phyloP scores from a whole-genome alignment of 345 rosid species.

The Pistacia integerrima region DNA sequence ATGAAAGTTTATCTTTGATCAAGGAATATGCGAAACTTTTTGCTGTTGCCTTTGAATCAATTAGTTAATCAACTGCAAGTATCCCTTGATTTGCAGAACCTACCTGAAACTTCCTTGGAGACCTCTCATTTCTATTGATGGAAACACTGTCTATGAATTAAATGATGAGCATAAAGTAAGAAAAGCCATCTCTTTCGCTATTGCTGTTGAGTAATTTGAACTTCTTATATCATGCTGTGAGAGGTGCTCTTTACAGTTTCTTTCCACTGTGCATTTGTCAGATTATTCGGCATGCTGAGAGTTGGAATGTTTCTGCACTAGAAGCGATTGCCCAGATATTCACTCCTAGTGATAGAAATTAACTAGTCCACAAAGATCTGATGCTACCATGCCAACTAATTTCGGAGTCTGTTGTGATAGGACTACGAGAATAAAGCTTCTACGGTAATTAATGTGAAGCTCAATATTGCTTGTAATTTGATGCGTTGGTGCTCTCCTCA shows the following conservation, averaged over 20 bases:
- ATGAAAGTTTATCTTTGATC: background rate
- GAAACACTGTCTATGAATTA: slow-evolving; percentile 66
- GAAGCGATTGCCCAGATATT: slow-evolving; percentile 82
- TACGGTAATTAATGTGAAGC: background rate
- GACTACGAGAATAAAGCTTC: background rate
- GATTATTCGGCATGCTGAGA: slow-evolving; percentile 82
- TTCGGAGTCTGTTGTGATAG: background rate
- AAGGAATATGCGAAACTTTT: background rate
- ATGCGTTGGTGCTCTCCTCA: background rate
- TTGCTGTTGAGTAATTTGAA: background rate
- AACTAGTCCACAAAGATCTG: slow-evolving; percentile 13
- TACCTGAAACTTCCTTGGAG: slow-evolving; percentile 84
- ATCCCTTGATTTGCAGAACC: slow-evolving; percentile 55
- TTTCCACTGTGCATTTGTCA: slow-evolving; percentile 19
- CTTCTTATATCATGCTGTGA: background rate
- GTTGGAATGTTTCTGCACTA: slow-evolving; percentile 76
- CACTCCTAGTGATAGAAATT: slow-evolving; percentile 36
- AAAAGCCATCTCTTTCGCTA: background rate
- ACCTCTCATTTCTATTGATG: slow-evolving; percentile 66
- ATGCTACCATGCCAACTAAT: background rate
- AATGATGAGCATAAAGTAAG: slow-evolving; percentile 56
- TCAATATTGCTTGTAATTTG: background rate
- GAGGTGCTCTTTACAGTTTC: background rate
- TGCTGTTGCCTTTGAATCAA: background rate
- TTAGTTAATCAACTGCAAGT: background rate